Evolutionary conservation across 2,329 filamentous ascomycete genomes (phyloP).

Genomic region (Penicillium sp.): DNA sequence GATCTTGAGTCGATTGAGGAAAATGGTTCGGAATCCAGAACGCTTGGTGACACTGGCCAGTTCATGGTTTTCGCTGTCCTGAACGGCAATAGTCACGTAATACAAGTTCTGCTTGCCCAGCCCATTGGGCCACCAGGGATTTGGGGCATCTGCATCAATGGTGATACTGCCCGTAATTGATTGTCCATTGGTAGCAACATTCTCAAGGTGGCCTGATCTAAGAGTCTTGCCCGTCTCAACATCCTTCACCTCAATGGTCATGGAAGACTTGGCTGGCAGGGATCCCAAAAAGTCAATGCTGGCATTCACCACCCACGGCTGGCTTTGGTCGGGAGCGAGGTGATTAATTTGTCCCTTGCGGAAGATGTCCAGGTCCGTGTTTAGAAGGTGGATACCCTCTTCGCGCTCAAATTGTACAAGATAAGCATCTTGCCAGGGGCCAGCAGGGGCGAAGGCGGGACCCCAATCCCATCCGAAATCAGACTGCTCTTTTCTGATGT

Average conservation of each 20-base stretch:
- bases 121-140: slow-evolving; percentile 58
- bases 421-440: slow-evolving; percentile 58
- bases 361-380: slow-evolving; percentile 56
- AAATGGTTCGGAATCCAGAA: slow-evolving; percentile 58
- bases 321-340: slow-evolving; percentile 52
- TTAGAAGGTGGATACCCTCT: slow-evolving; percentile 46
- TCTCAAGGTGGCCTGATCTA: slow-evolving; percentile 35
- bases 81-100: slow-evolving; percentile 49
- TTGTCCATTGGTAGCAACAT: slow-evolving; percentile 39
- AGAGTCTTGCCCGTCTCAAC: slow-evolving; percentile 37
- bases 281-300: slow-evolving; percentile 55
- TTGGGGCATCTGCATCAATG: slow-evolving; percentile 43
- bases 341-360: slow-evolving; percentile 56
- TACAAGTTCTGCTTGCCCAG: slow-evolving; percentile 57
- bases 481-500: slow-evolving; percentile 57
- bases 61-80: slow-evolving; percentile 32
- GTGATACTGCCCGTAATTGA: slow-evolving; percentile 48
- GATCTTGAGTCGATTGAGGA: slow-evolving; percentile 53
- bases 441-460: slow-evolving; percentile 57
- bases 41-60: slow-evolving; percentile 49
- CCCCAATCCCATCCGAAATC: slow-evolving; percentile 65
- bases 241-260: slow-evolving; percentile 49
- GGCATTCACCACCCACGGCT: slow-evolving; percentile 58
- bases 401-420: slow-evolving; percentile 48
- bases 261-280: slow-evolving; percentile 40